Base-by-base conservation (phyloP, 2,329 filamentous ascomycete genomes). In the Aspergillus ustus region DNA sequence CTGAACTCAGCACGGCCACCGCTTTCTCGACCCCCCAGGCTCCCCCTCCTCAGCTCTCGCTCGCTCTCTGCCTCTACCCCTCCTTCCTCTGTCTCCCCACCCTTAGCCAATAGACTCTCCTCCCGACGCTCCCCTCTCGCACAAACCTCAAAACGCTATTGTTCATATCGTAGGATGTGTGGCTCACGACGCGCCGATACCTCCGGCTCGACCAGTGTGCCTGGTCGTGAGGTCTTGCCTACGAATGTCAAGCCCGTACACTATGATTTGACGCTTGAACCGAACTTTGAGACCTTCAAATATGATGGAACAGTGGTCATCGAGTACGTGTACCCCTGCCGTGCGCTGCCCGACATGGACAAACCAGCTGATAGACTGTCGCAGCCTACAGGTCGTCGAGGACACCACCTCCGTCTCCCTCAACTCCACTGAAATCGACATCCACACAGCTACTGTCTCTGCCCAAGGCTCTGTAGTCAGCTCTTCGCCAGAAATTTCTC, bases 211-310 rank as follows among this genome's bases (percentile, higher is more conserved):
- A 85, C 83, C 70, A 81, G 88, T 74, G 82, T 90, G 69, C 79
- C 85, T 69, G 88, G 86, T 66, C 89, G 94, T 71, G 91, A 96
- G 82, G 89, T 98, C 67, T 85, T 98, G 70, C 95, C 94, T 56
- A 88, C 89, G 79, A 96, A 97, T 74, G 92, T 97, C 72, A 90
- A 94, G 77, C 93, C 94, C n/a, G 80, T 85, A 44, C 93, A 98
- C 81, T 98, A 98, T 80, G 88, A 96, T 77, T 80, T 98, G 70
- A 95, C 91, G 1, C 84, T 98, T 65, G 95, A 98, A 81, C 93
- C 94, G 58, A 87, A 97, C 81, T 91, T 98, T 70, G 85, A 91
- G 70, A 93, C 90, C 67, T 92, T 95, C 78, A 92, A 88, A 66
- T 98, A 94, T 75, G 86, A 94, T 62, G 94, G 94, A 67, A 89